Conservation (phyloP, 2,329 filamentous ascomycete species). For the Leptographium radiaticola region DNA sequence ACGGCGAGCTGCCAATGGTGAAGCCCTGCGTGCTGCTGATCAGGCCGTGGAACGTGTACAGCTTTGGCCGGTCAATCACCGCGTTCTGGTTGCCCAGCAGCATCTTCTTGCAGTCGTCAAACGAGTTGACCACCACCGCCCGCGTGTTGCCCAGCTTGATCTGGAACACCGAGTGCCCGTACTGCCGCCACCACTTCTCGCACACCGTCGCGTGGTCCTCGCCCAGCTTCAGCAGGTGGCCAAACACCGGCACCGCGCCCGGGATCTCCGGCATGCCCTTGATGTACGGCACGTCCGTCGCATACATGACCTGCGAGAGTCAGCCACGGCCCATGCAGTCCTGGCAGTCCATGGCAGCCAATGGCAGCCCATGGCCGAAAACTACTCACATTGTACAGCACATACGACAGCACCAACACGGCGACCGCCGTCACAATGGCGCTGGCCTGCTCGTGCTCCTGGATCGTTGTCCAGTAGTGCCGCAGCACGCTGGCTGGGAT, state of each 20-base stretch:
- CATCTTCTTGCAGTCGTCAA: slow-evolving; percentile 58
- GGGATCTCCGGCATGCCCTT: slow-evolving; percentile 49
- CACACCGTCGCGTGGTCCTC: slow-evolving; percentile 41
- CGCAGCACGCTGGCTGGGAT: slow-evolving; percentile 2
- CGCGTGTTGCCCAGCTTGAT: slow-evolving; percentile 56
- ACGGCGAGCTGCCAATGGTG: slow-evolving; percentile 73
- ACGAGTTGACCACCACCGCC: slow-evolving; percentile 68
- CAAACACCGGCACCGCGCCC: slow-evolving; percentile 44
- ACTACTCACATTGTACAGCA: slow-evolving; percentile 6
- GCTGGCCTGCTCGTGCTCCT: slow-evolving; percentile 7
- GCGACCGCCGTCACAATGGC: slow-evolving; percentile 3
- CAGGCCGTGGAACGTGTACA: slow-evolving; percentile 73
- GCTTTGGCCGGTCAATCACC: slow-evolving; percentile 62
- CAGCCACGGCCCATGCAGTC: no score
- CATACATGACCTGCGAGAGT: slow-evolving; percentile 17
- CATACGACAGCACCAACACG: slow-evolving; percentile 4
- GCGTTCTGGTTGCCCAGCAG: slow-evolving; percentile 72
- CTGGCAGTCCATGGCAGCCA: not conserved
- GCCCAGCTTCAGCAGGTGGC: slow-evolving; percentile 48
- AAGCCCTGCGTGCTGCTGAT: slow-evolving; percentile 67
- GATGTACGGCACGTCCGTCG: slow-evolving; percentile 45
- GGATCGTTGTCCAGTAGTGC: slow-evolving; percentile 6
- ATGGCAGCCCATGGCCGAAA: not conserved
- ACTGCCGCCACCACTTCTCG: slow-evolving; percentile 44
- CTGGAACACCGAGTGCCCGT: slow-evolving; percentile 49